These are phyloP conservation scores for Aureobasidium melanogenum DNA, from an alignment of 2,329 filamentous ascomycete genomes.

Conservation along the genomic window DNA sequence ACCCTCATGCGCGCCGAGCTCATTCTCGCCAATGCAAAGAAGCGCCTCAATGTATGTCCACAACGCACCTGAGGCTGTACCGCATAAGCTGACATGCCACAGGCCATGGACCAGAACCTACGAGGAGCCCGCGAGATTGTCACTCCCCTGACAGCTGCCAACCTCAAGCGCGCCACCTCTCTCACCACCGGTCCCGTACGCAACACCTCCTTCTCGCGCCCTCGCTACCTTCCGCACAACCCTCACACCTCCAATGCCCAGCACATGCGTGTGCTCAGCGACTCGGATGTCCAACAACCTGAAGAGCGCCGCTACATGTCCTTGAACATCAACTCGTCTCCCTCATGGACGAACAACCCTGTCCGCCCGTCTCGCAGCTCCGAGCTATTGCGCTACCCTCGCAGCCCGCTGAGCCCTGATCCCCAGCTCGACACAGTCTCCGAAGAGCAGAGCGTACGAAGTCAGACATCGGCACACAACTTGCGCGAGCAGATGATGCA, in stretches of 20 bases:
- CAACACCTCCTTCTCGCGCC: background rate
- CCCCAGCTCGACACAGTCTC: conserved; percentile 32
- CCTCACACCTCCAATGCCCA: conserved; percentile 25
- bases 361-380: conserved; percentile 28
- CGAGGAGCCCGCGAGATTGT: conserved; percentile 55
- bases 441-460: conserved; percentile 25
- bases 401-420: conserved; percentile 27
- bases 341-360: conserved; percentile 14
- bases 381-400: conserved; percentile 28
- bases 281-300: conserved; percentile 44
- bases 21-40: conserved; percentile 88
- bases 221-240: background rate
- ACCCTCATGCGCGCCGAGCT: conserved; percentile 74
- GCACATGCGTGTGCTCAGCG: conserved; percentile 55
- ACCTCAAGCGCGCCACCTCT: conserved; percentile 29
- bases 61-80: conserved; percentile 17
- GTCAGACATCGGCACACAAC: conserved; percentile 42
- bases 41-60: conserved; percentile 60
- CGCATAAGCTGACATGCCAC: background rate
- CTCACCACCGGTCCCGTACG: conserved; percentile 14
- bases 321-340: conserved; percentile 14
- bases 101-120: conserved; percentile 93
- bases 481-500: conserved; percentile 80
- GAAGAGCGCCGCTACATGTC: conserved; percentile 22
- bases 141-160: conserved; percentile 29